These are phyloP conservation scores for Rubus parviflorus DNA, from an alignment of 306 rosid genomes.

Conservation along the genomic window DNA sequence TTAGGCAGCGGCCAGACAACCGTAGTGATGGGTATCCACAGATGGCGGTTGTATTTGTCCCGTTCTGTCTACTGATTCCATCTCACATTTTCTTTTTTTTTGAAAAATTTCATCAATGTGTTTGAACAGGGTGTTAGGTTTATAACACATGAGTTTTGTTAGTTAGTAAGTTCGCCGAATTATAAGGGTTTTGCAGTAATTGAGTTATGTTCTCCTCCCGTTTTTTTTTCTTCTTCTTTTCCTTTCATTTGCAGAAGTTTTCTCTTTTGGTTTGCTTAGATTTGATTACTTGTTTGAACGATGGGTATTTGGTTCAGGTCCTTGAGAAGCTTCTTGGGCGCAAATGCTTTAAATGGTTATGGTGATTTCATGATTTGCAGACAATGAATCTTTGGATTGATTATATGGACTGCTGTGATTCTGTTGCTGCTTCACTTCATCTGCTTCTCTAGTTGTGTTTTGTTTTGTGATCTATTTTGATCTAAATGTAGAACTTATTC, in stretches of 20 bases:
- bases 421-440: constrained; percentile 77
- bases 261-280: constrained; percentile 18
- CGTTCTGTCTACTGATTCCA: constrained; percentile 69
- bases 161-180: background rate
- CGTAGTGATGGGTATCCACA: constrained; percentile 89
- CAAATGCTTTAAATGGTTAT: constrained; percentile 77
- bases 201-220: background rate
- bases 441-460: constrained; percentile 59
- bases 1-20: constrained; percentile 93
- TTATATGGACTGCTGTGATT: constrained; percentile 77
- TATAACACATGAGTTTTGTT: background rate
- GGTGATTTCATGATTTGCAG: constrained; percentile 82
- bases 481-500: constrained; percentile 49
- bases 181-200: background rate
- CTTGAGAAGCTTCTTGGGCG: constrained; percentile 82
- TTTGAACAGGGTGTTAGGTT: background rate
- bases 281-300: constrained; percentile 53
- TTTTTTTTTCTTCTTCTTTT: background rate
- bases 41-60: constrained; percentile 39
- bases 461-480: constrained; percentile 42
- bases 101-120: background rate
- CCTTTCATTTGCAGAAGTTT: background rate
- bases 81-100: constrained; percentile 39
- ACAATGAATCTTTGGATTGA: constrained; percentile 72
- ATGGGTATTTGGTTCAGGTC: constrained; percentile 75